These are phyloP conservation scores for Xenosphaeropsis pyriputrescens DNA, from an alignment of 2,329 filamentous ascomycete species.

Conservation along the genomic window DNA sequence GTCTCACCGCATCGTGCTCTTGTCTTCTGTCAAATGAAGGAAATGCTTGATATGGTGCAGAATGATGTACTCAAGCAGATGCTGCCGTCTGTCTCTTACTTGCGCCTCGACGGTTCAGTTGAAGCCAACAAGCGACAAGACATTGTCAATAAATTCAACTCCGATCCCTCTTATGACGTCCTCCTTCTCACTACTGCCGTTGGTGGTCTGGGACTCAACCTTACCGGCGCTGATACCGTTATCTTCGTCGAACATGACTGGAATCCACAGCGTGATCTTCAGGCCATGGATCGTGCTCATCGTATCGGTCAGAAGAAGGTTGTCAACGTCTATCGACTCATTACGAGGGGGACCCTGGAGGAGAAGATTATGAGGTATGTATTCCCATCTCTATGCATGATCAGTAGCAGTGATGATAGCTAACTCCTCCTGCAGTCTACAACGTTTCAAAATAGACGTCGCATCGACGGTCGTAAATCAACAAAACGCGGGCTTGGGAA, in stretches of 20 bases:
- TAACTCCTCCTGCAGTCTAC: constrained; percentile 42
- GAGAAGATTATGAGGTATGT: constrained; percentile 85
- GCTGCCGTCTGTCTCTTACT: constrained; percentile 82
- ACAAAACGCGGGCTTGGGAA: constrained; percentile 80
- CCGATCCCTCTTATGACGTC: constrained; percentile 91
- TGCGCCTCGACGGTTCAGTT: constrained; percentile 87
- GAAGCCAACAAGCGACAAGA: constrained; percentile 90
- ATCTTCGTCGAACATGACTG: constrained; percentile 99
- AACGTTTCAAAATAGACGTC: constrained; percentile 99
- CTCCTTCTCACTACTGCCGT: constrained; percentile 89
- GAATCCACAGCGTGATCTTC: constrained; percentile 97
- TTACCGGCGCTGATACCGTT: constrained; percentile 94
- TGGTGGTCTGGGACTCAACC: constrained; percentile 82
- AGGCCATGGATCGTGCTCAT: constrained; percentile 97
- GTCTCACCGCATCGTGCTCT: constrained; percentile 93
- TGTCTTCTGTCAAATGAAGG: constrained; percentile 99
- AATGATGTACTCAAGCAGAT: constrained; percentile 81
- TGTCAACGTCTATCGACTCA: constrained; percentile 94
- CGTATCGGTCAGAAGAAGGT: constrained; percentile 99
- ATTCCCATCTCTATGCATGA: constrained; percentile 5
- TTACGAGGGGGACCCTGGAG: constrained; percentile 89
- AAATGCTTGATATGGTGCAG: constrained; percentile 99
- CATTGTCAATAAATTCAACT: constrained; percentile 98
- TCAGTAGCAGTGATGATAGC: constrained; percentile 1
- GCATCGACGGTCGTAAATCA: constrained; percentile 97